These are phyloP conservation scores for Pleurostoma richardsiae DNA, from an alignment of 2,329 filamentous ascomycete species.

Conservation along the genomic window DNA sequence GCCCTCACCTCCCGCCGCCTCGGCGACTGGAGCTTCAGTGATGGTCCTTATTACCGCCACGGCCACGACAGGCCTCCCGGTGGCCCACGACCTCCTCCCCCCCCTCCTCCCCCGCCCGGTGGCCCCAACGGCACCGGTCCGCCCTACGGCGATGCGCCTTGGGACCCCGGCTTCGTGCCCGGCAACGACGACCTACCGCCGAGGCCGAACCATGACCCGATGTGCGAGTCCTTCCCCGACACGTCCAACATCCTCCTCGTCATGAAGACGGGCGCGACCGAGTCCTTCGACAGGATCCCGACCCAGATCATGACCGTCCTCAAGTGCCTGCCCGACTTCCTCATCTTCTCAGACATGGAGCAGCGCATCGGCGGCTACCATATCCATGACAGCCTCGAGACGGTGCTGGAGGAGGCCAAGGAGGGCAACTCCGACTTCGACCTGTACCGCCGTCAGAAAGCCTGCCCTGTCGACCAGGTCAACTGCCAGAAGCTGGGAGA, in stretches of 20 bases:
- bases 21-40: constrained; percentile 18
- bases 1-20: constrained; percentile 25
- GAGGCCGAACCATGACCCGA: constrained; percentile 1
- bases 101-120: constrained; percentile 7
- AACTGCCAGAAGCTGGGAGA: constrained; percentile 31
- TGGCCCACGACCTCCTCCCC: neutral
- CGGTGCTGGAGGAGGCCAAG: constrained; percentile 34
- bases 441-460: constrained; percentile 37
- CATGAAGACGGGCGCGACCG: constrained; percentile 56
- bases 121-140: constrained; percentile 2
- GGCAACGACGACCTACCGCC: neutral
- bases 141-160: neutral
- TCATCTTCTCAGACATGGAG: constrained; percentile 55
- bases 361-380: constrained; percentile 38
- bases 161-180: neutral
- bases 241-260: constrained; percentile 43
- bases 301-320: constrained; percentile 50
- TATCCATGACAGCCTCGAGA: constrained; percentile 41
- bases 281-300: constrained; percentile 47
- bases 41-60: constrained; percentile 18
- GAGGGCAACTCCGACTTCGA: constrained; percentile 45
- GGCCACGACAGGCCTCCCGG: constrained; percentile 10
- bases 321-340: constrained; percentile 46
- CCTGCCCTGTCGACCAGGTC: constrained; percentile 38
- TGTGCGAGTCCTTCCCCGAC: constrained; percentile 31